Conservation (phyloP, 1,284 basidiomycete genomes). For the Ganoderma resinaceum region DNA sequence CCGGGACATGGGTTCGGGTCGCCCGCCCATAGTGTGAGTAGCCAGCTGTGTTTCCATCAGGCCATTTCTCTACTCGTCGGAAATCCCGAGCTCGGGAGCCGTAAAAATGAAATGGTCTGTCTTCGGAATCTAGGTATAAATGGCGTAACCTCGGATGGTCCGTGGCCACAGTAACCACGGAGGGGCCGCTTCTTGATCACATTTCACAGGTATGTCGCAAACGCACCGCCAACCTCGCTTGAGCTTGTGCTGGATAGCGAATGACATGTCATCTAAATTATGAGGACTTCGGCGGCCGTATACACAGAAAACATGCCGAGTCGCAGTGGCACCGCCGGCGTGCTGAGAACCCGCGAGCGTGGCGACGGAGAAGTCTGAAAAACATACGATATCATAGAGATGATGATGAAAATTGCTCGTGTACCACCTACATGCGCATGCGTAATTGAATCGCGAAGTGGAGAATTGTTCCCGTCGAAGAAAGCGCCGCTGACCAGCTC, state of each 20-base stretch:
- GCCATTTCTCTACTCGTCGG: background rate
- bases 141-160: background rate
- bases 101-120: background rate
- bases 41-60: background rate
- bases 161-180: background rate
- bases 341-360: background rate
- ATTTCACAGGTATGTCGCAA: background rate
- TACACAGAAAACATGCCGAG: background rate
- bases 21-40: background rate
- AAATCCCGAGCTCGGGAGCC: background rate
- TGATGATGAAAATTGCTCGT: background rate
- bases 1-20: background rate
- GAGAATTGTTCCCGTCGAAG: background rate
- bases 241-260: background rate
- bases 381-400: background rate
- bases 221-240: background rate
- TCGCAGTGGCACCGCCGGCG: background rate
- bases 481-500: background rate
- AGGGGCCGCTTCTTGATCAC: background rate
- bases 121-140: background rate
- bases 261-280: background rate
- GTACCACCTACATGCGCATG: background rate
- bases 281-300: background rate
- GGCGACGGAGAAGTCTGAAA: background rate
- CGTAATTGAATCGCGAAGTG: background rate